These are phyloP conservation scores for Furcasterigmium furcatum DNA, from an alignment of 2,329 filamentous ascomycete genomes.

Conservation along the genomic window DNA sequence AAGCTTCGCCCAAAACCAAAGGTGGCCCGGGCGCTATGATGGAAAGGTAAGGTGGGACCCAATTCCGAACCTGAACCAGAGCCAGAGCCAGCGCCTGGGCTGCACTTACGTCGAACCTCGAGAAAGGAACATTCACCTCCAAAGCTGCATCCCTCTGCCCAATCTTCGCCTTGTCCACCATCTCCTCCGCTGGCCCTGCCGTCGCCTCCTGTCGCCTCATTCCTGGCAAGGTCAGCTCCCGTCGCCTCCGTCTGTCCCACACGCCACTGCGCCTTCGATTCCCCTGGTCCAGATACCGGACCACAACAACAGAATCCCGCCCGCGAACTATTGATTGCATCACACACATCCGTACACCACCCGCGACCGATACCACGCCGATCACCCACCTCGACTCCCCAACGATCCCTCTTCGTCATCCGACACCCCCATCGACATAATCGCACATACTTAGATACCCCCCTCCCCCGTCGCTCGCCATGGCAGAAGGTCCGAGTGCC, in stretches of 20 bases:
- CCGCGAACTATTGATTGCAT: conserved; percentile 19
- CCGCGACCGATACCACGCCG: conserved; percentile 18
- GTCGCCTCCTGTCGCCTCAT: neutral
- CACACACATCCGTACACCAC: conserved; percentile 16
- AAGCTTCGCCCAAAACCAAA: no score
- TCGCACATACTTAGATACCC: conserved; percentile 22
- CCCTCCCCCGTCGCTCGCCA: conserved; percentile 50
- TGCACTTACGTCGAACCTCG: no score
- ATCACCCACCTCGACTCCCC: conserved; percentile 11
- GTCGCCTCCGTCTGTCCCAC: neutral
- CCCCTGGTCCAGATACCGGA: neutral
- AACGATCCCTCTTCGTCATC: conserved; percentile 5
- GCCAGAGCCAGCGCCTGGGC: no score
- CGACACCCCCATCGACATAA: conserved; percentile 8
- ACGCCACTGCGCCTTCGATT: neutral
- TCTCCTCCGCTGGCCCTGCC: conserved; percentile 1
- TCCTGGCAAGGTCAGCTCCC: neutral
- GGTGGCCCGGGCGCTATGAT: no score
- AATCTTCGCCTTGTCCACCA: neutral
- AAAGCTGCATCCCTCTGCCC: conserved; percentile 1
- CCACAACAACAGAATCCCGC: neutral
- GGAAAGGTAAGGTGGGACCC: no score
- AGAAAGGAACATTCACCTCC: no score
- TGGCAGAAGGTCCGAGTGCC: conserved; percentile 86
- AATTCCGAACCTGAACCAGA: no score